A percentile compares a stretch with the other conserved stretches of the same genome.
These are phyloP conservation scores for Seminavis robusta DNA, from an alignment of 108 stramenopile genomes.

Conservation along the genomic window DNA sequence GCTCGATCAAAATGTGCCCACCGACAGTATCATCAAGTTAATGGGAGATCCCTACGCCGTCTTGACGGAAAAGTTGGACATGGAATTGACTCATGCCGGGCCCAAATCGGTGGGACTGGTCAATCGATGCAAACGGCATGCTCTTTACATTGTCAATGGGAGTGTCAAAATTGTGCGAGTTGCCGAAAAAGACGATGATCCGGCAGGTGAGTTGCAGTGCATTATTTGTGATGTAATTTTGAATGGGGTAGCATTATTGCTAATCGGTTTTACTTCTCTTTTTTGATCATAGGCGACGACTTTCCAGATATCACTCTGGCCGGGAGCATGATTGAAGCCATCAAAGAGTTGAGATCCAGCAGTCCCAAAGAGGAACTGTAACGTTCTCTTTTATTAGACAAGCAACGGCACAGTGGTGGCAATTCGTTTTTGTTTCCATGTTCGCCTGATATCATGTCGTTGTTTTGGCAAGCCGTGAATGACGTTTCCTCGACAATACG, in stretches of 20 bases:
- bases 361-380: too few relatives aligned
- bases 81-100: slow-evolving; percentile 62
- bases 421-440: too few relatives aligned
- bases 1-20: slow-evolving; percentile 42
- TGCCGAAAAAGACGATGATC: slow-evolving; percentile 52
- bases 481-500: too few relatives aligned
- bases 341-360: slow-evolving; percentile 1
- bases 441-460: too few relatives aligned
- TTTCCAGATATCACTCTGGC: slow-evolving; percentile 28
- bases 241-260: not conserved
- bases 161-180: slow-evolving; percentile 46
- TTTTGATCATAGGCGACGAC: slow-evolving; percentile 27
- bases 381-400: too few relatives aligned
- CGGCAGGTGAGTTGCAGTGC: not conserved
- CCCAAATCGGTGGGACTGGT: slow-evolving; percentile 45
- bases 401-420: too few relatives aligned
- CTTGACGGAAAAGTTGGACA: slow-evolving; percentile 53
- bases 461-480: too few relatives aligned
- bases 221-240: not conserved
- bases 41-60: slow-evolving; percentile 58
- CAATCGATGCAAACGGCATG: slow-evolving; percentile 69
- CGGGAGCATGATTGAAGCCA: slow-evolving; percentile 24
- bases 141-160: slow-evolving; percentile 57
- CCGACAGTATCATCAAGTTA: slow-evolving; percentile 42
- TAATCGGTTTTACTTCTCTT: not conserved